Evolutionary conservation across 805 yeast genomes (phyloP), one percentile per base, ranked within the genome.

Genomic region (Saturnispora saitoi): DNA sequence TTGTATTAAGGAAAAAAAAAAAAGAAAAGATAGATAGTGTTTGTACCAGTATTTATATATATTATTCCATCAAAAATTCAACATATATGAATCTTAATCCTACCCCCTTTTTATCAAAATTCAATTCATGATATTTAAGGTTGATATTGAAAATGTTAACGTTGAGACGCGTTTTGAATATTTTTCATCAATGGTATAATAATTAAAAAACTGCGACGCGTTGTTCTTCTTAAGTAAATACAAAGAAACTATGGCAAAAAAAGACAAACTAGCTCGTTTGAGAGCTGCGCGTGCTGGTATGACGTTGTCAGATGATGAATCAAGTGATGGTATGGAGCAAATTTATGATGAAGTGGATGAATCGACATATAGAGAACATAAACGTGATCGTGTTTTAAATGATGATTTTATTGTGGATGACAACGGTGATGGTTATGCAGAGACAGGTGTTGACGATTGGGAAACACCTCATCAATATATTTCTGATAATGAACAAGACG

Each of bases 381-480:
- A 86, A 62, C 78, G 95, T 57, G 79, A 84, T 50, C 86, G 89
- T 50, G 71, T 93, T 43, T 72, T 88, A 64, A 82, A 85, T 52
- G 96, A 91, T 59, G 96, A 91, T 63, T 91, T 91, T 62, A 93
- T 91, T 32, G 95, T 88, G 2, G 96, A 89, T 62, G 98, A 91
- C 63, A 81, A 85, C 56, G 96, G 96, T 29, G 84, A 83, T 54
- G 98, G 97, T 0, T 91, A 91, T 60, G 90, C 88, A 1, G 98
- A 93, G 58, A 85, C 85, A 39, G 99, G 99, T 50, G 86, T 75
- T 7, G 95, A 91, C 58, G 95, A 88, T 51, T 88, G 95, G 90
- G 95, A 81, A 51, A 65, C 70, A 31, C 69, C 71, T 47, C 76
- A 74, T 39, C 67, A 71, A 46, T 77, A 76, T 57, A 75, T 73